These are phyloP conservation scores for Podospora pseudopauciseta DNA, from an alignment of 495 filamentous ascomycete genomes.

Conservation along the genomic window DNA sequence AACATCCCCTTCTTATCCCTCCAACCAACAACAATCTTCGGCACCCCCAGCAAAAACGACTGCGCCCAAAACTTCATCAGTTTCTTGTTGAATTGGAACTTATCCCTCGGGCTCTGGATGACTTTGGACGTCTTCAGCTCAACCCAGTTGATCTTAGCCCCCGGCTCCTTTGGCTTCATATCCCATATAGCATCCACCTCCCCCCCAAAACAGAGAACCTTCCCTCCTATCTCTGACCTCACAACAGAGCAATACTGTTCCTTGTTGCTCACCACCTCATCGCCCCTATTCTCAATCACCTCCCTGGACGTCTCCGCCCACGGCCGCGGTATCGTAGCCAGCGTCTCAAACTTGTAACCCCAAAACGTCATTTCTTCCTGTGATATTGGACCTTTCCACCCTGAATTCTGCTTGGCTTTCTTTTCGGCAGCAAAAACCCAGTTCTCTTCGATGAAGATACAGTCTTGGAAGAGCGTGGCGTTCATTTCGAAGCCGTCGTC, in stretches of 20 bases:
- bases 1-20: conserved; percentile 71
- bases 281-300: conserved; percentile 70
- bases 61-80: conserved; percentile 95
- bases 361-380: conserved; percentile 53
- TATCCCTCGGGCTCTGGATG: conserved; percentile 59
- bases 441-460: conserved; percentile 92
- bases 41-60: conserved; percentile 89
- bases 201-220: conserved; percentile 74
- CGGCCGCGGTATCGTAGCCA: conserved; percentile 66
- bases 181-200: conserved; percentile 96
- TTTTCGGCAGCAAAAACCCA: conserved; percentile 61
- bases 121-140: conserved; percentile 86
- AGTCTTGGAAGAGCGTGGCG: conserved; percentile 81
- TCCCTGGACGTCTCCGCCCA: conserved; percentile 69
- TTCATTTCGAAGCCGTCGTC: conserved; percentile 95
- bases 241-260: conserved; percentile 94
- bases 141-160: conserved; percentile 78
- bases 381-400: conserved; percentile 46
- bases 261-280: conserved; percentile 73
- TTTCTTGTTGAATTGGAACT: conserved; percentile 78
- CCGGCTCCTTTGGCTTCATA: conserved; percentile 60
- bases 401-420: conserved; percentile 55
- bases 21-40: conserved; percentile 87
- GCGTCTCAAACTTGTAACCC: conserved; percentile 93
- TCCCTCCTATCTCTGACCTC: conserved; percentile 74